phyloP scores from a whole-genome alignment of 805 yeast genomes.

The Candida argentea region DNA sequence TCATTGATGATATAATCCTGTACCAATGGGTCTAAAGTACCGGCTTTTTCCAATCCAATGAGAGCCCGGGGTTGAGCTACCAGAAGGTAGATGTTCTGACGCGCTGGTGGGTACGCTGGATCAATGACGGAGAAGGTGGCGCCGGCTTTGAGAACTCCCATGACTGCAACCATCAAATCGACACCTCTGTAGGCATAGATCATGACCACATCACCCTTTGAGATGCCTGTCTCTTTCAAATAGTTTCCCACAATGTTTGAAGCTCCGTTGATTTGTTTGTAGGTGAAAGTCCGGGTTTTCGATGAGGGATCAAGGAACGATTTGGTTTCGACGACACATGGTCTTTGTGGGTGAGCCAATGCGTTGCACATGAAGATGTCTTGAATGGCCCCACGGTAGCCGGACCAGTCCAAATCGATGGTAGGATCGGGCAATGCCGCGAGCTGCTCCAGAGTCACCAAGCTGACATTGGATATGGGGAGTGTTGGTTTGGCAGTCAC shows the following conservation, averaged over 20 bases:
- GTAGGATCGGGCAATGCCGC: conserved; percentile 78
- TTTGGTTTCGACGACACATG: conserved; percentile 89
- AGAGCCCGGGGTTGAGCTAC: conserved; percentile 93
- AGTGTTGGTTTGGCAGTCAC: conserved; percentile 25
- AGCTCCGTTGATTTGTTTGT: conserved; percentile 82
- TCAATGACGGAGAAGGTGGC: conserved; percentile 98
- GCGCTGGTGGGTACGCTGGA: conserved; percentile 97
- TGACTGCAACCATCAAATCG: conserved; percentile 90
- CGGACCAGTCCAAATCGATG: conserved; percentile 77
- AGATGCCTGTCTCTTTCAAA: conserved; percentile 68
- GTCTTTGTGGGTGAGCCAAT: conserved; percentile 68
- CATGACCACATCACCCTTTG: conserved; percentile 92
- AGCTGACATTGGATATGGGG: conserved; percentile 49
- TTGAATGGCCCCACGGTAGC: conserved; percentile 91
- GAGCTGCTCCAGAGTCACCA: conserved; percentile 60
- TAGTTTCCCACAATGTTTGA: conserved; percentile 91
- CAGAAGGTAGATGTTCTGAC: conserved; percentile 86
- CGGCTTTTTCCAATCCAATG: conserved; percentile 86
- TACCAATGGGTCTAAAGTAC: conserved; percentile 66
- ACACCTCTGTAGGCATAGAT: conserved; percentile 97
- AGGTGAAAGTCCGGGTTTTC: conserved; percentile 65
- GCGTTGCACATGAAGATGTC: conserved; percentile 91
- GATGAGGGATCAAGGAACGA: conserved; percentile 45
- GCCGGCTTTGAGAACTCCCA: conserved; percentile 98
- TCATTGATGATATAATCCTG: conserved; percentile 68